These are phyloP conservation scores for Chimonanthus praecox DNA, from an alignment of 164 flowering plant species.

Conservation along the genomic window DNA sequence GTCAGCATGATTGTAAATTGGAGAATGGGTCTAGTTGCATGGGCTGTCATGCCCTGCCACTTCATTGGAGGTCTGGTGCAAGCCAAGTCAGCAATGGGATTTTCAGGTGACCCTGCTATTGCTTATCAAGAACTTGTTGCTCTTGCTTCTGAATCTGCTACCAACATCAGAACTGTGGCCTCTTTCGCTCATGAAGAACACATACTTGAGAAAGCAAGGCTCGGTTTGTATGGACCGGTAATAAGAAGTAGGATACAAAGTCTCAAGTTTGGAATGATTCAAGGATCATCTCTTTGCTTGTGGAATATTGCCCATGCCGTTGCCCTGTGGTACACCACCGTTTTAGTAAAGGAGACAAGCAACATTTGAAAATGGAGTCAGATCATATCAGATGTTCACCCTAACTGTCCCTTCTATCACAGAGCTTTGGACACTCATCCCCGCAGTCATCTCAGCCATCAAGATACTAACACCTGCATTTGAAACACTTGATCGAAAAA, in stretches of 20 bases:
- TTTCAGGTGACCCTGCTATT: constrained; percentile 43
- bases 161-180: constrained; percentile 60
- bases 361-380: constrained; percentile 48
- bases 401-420: constrained; percentile 79
- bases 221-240: constrained; percentile 31
- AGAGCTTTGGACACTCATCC: constrained; percentile 68
- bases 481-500: constrained; percentile 46
- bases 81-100: constrained; percentile 65
- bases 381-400: constrained; percentile 69
- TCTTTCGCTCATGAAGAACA: constrained; percentile 69
- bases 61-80: constrained; percentile 70
- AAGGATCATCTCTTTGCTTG: constrained; percentile 57
- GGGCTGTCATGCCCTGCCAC: constrained; percentile 94
- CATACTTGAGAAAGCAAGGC: constrained; percentile 43
- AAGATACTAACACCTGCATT: constrained; percentile 50
- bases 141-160: constrained; percentile 55
- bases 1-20: constrained; percentile 60
- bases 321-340: constrained; percentile 67
- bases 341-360: constrained; percentile 45
- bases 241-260: constrained; percentile 44
- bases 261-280: constrained; percentile 56
- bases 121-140: constrained; percentile 43
- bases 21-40: constrained; percentile 76
- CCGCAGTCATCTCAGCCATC: constrained; percentile 57
- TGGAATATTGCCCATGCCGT: constrained; percentile 78